These are phyloP conservation scores for Sugiyamaella valdiviana DNA, from an alignment of 805 yeast genomes.

Conservation along the genomic window DNA sequence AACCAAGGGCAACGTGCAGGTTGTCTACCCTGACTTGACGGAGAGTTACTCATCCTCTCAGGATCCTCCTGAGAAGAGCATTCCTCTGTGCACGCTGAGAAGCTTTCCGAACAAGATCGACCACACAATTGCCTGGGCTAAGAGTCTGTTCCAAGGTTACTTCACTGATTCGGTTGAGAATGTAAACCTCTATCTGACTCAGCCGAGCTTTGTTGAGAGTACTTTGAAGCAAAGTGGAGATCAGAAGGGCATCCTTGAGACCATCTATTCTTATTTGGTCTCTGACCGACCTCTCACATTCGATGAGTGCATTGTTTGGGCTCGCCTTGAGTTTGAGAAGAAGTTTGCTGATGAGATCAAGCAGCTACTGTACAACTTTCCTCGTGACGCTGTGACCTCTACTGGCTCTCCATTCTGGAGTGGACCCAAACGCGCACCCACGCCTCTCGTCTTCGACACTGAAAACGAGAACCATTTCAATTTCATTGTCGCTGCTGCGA, in stretches of 20 bases:
- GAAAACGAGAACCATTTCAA: constrained; percentile 71
- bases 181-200: constrained; percentile 82
- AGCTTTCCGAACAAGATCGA: constrained; percentile 98
- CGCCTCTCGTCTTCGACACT: constrained; percentile 71
- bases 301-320: constrained; percentile 95
- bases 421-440: constrained; percentile 95
- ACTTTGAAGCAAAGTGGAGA: constrained; percentile 90
- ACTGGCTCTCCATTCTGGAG: constrained; percentile 95
- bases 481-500: constrained; percentile 84
- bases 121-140: constrained; percentile 99
- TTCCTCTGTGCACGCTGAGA: constrained; percentile 94
- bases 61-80: constrained; percentile 97
- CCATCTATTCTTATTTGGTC: constrained; percentile 63
- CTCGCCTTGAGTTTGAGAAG: constrained; percentile 78
- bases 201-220: constrained; percentile 87
- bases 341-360: constrained; percentile 80
- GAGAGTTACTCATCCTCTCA: constrained; percentile 94
- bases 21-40: constrained; percentile 85
- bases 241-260: constrained; percentile 76
- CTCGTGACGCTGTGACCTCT: constrained; percentile 85
- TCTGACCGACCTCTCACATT: constrained; percentile 79
- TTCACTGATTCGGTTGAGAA: constrained; percentile 89
- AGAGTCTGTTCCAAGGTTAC: constrained; percentile 85
- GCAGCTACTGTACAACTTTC: constrained; percentile 91
- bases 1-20: constrained; percentile 97